Percentiles rank a stretch among this genome's conserved stretches.
phyloP scores from a whole-genome alignment of 2,329 filamentous ascomycete species.

The Aspergillus oerlinghausenensis region DNA sequence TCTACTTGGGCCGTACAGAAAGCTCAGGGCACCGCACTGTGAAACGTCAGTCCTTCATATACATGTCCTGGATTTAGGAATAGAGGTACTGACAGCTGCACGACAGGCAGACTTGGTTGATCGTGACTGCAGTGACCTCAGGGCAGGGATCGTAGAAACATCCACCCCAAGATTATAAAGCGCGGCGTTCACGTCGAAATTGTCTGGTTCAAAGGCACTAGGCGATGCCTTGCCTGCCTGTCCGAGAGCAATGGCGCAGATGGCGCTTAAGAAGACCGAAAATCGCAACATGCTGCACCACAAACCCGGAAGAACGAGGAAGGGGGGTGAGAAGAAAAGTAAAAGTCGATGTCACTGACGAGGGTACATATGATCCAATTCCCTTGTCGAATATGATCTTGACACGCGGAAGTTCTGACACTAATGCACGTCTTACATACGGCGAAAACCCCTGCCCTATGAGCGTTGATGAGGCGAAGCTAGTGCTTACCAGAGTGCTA shows the following conservation, averaged over 20 bases:
- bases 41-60: not conserved
- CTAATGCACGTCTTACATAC: not conserved
- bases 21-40: slow-evolving; percentile 11
- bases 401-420: not conserved
- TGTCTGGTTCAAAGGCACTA: not conserved
- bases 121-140: not conserved
- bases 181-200: not conserved
- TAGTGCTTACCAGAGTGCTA: not conserved
- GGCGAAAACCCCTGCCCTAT: not conserved
- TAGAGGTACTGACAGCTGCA: no score
- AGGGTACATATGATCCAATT: not conserved
- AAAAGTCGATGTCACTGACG: not conserved
- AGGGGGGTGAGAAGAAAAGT: not conserved
- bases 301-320: not conserved
- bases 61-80: no score
- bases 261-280: not conserved
- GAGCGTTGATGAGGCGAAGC: not conserved
- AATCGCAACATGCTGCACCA: not conserved
- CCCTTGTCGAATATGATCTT: not conserved
- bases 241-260: not conserved
- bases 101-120: not conserved
- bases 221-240: not conserved
- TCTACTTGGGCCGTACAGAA: slow-evolving; percentile 11
- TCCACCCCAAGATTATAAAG: not conserved
- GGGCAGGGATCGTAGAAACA: not conserved